Evolutionary conservation across 306 rosid species (phyloP), one percentile per base, ranked within the genome.

Genomic region (Abrus pulchellus): DNA sequence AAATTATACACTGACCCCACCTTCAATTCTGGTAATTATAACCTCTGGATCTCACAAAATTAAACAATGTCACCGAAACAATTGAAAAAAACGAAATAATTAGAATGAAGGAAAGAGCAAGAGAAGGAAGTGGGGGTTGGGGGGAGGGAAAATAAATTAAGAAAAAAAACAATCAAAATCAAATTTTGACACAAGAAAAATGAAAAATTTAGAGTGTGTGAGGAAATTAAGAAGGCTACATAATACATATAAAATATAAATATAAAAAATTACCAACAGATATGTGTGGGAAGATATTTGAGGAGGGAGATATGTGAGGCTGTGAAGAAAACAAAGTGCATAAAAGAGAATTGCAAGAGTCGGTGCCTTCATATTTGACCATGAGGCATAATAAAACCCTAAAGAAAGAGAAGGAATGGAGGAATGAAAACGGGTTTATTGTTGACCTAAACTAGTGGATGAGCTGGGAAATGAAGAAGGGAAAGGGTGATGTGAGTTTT

Each of bases 291-390:
- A 83, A 83, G 86, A 76, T 81, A 68, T 65, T 59, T 47, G 28
- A 28, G 36, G 13, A 4, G 32, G 40, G 74, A 82, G 90, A 84
- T 59, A 77, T 90, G 80, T 67, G 86, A 78, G 88, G 83, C 78
- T 82, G 70, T 7, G 33, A 61, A 54, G 80, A 55, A 83, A 69
- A 68, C 53, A 54, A 72, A 80, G 64, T 53, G 68, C 14, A 74
- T 65, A 74, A 9, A 73, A 43, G 66, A 64, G 7, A 54, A 54
- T 30, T 74, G 56, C 2, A 30, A 78, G 79, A 86, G 91, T 88
- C 90, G 94, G 93, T 83, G 88, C 90, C 86, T 73, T 87, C 89
- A 79, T 79, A 84, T 89, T 85, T 86, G 93, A 90, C 92, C 83
- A 68, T 29, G 78, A 86, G 78, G 63, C 65, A 81, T 66, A 57